phyloP scores from a whole-genome alignment of 176 grass and related monocot species.

The Carex kokanica region DNA sequence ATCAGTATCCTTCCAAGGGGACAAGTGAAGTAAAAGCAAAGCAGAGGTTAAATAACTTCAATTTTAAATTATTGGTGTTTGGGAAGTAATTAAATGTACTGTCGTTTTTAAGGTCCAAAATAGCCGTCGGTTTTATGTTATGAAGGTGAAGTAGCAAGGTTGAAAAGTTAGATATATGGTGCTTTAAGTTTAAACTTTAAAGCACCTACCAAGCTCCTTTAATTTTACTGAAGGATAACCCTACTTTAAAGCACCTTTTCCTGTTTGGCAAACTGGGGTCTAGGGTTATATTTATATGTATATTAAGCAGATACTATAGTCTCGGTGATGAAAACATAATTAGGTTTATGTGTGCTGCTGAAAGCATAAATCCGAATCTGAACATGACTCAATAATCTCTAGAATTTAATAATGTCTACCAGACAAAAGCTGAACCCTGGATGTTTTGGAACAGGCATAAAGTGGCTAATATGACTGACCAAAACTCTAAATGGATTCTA shows the following conservation, averaged over 20 bases:
- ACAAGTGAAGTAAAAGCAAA: neutral
- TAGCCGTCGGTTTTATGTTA: neutral
- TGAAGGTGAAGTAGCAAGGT: neutral
- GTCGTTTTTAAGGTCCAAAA: neutral
- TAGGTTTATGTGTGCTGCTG: neutral
- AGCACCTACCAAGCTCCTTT: neutral
- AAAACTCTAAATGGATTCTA: neutral
- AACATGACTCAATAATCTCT: neutral
- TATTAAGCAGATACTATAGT: neutral
- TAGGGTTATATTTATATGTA: neutral
- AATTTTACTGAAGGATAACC: neutral
- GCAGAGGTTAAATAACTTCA: neutral
- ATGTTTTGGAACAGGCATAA: neutral
- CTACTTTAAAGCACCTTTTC: neutral
- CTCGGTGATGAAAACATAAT: neutral
- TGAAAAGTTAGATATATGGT: neutral
- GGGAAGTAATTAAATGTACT: neutral
- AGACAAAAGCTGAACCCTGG: neutral
- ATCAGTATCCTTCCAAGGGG: neutral
- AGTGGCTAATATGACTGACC: neutral
- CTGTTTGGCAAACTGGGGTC: neutral
- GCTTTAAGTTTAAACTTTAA: neutral
- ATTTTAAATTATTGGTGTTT: neutral
- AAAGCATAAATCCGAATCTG: neutral
- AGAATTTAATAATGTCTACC: neutral